phyloP scores from a whole-genome alignment of 371 early-diverging fungal genomes.

The Choanephora cucurbitarum region DNA sequence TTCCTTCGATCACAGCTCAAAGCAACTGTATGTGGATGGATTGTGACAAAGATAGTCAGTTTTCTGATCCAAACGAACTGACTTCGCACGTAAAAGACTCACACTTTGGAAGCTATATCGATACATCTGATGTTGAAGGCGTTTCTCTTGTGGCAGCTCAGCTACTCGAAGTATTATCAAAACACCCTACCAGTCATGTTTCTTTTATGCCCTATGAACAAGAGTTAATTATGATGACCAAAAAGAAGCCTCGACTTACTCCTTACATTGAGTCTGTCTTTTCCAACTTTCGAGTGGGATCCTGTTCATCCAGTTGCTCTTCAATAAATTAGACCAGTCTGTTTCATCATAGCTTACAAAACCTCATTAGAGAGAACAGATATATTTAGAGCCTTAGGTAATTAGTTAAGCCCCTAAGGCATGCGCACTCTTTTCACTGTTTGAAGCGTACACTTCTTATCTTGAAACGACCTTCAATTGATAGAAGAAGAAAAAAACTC shows the following conservation, averaged over 20 bases:
- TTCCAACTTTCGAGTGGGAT: slow-evolving; percentile 22
- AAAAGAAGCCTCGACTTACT: slow-evolving; percentile 30
- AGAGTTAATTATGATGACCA: slow-evolving; percentile 23
- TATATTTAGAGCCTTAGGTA: too few relatives aligned
- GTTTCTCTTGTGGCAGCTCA: slow-evolving; percentile 67
- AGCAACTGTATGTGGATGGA: slow-evolving; percentile 53
- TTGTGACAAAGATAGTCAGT: slow-evolving; percentile 22
- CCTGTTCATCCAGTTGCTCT: slow-evolving; percentile 13
- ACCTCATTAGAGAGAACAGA: too few relatives aligned
- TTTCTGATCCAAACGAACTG: slow-evolving; percentile 16
- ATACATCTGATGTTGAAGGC: slow-evolving; percentile 44
- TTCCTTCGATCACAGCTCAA: slow-evolving; percentile 16
- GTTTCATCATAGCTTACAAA: too few relatives aligned
- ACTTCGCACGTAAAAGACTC: slow-evolving; percentile 17
- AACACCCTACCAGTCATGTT: slow-evolving; percentile 52
- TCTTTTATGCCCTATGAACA: slow-evolving; percentile 61
- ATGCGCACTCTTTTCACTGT: too few relatives aligned
- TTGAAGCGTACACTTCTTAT: too few relatives aligned
- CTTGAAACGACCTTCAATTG: too few relatives aligned
- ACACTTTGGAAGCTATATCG: slow-evolving; percentile 34
- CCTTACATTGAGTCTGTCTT: slow-evolving; percentile 29
- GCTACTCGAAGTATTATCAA: slow-evolving; percentile 63
- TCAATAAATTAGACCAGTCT: background rate
- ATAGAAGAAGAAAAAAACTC: too few relatives aligned
- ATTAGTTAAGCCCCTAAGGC: too few relatives aligned